These are phyloP conservation scores for Ambispora gerdemannii DNA, from an alignment of 192 early-diverging fungal genomes.

Conservation along the genomic window DNA sequence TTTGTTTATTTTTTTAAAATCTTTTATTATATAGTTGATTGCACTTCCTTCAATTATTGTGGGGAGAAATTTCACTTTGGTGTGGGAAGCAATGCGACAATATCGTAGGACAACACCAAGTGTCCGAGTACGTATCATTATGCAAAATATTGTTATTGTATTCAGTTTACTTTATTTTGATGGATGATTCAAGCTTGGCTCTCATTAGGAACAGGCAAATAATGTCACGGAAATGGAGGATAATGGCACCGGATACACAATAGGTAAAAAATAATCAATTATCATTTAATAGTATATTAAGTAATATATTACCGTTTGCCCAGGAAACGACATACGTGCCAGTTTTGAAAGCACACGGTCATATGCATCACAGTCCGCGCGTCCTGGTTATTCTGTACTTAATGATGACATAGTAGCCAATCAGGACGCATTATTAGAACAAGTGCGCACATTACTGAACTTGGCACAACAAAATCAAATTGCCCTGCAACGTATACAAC, in stretches of 20 bases:
- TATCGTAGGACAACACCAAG: constrained; percentile 36
- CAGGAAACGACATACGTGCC: constrained; percentile 28
- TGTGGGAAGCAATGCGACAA: constrained; percentile 72
- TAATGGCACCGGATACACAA: background rate
- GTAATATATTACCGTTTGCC: background rate
- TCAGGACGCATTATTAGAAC: constrained; percentile 27
- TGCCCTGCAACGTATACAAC: constrained; percentile 15
- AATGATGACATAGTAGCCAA: constrained; percentile 21
- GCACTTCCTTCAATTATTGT: constrained; percentile 83
- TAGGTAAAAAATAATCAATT: background rate
- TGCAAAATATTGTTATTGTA: constrained; percentile 26
- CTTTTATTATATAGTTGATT: constrained; percentile 52
- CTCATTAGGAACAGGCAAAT: background rate
- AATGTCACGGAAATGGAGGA: background rate
- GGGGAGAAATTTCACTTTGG: constrained; percentile 76
- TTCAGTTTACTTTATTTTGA: too few relatives aligned
- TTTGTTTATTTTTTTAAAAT: background rate
- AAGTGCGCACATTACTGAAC: constrained; percentile 19
- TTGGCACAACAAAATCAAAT: constrained; percentile 26
- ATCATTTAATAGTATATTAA: background rate
- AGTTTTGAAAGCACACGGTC: constrained; percentile 46
- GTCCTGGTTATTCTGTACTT: constrained; percentile 38
- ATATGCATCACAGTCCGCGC: constrained; percentile 29
- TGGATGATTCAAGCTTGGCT: background rate
- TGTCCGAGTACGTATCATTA: constrained; percentile 20